Conservation (phyloP, 2,329 filamentous ascomycete species). For the Fusarium tupiense region DNA sequence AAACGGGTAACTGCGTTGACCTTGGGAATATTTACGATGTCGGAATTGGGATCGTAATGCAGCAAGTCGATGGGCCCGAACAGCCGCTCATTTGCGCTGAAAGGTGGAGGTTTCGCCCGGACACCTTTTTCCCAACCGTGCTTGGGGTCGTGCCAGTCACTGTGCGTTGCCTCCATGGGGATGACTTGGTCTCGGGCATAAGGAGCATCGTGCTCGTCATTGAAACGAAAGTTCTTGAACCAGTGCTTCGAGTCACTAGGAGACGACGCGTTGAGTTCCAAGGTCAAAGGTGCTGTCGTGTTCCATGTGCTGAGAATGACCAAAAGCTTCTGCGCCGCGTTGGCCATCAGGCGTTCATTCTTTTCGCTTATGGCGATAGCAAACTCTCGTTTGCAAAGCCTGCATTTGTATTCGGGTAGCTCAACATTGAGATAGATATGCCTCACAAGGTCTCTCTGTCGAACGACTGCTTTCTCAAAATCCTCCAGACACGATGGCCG, state of each 20-base stretch:
- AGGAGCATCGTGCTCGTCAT: neutral
- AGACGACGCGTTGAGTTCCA: neutral
- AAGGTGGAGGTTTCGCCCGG: neutral
- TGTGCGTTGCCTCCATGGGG: neutral
- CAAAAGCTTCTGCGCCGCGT: neutral
- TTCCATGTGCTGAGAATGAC: neutral
- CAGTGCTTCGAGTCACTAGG: neutral
- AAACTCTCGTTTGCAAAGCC: too few relatives aligned
- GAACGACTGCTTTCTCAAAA: neutral
- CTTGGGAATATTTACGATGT: neutral
- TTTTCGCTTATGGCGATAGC: too few relatives aligned
- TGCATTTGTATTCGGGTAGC: neutral
- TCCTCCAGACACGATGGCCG: neutral
- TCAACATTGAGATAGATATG: constrained; percentile 6
- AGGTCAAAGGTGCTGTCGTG: neutral
- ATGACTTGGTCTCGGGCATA: neutral
- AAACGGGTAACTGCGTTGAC: neutral
- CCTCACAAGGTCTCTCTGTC: constrained; percentile 2
- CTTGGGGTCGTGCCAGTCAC: neutral
- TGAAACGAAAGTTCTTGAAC: neutral
- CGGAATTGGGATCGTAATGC: neutral
- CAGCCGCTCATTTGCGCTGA: neutral
- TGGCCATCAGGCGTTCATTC: neutral
- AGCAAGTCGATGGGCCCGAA: neutral
- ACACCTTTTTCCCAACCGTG: neutral